Evolutionary conservation across 2,329 filamentous ascomycete genomes (phyloP), one percentile per base, ranked within the genome.

Genomic region (Penicillium vulpinum): DNA sequence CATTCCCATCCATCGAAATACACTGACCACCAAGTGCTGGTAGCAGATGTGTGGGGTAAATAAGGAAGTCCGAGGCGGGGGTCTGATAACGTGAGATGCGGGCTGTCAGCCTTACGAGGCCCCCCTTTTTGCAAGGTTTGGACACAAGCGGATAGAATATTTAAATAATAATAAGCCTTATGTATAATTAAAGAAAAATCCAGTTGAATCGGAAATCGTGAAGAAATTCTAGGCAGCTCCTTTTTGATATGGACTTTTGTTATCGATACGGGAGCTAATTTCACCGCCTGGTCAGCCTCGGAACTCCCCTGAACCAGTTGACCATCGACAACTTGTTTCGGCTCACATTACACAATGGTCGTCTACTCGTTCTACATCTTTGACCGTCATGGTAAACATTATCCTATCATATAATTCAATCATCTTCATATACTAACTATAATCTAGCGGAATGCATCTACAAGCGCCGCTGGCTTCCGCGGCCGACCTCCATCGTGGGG

Each of bases 331-430:
- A 47, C 51, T 39, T 51, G 29, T 22, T 26, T 35, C 29, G 18
- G 43, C 16, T 43, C 28, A 21, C 18, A 44, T 22, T 11, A 39
- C 61, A 80, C 67, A 72, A 97, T 99, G 94, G 88, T 89, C 59
- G 90, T 97, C 76, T 97, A 95, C 79, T 92, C 92, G 58, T 96
- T 99, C 79, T 96, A 96, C 82, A 97, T 99, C 73, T 99, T 99
- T 75, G 94, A 99, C 79, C 89, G 94, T 64, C 94, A 99, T 78
- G 96, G 94, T 97, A 83, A 72, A 38, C 46, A 43, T 39, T 26
- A 21, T 6, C 2, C 38, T 45, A 24, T 43, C 51, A 28, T 54
- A 22, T 10, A 51, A 11, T 29, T 43, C 22, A 28, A 10, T 54
- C 66, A 61, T 39, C 24, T 24, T 39, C 45, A 48, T 15, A 40